These are phyloP conservation scores for Colletotrichum tofieldiae DNA, from an alignment of 2,329 filamentous ascomycete genomes.

Conservation along the genomic window DNA sequence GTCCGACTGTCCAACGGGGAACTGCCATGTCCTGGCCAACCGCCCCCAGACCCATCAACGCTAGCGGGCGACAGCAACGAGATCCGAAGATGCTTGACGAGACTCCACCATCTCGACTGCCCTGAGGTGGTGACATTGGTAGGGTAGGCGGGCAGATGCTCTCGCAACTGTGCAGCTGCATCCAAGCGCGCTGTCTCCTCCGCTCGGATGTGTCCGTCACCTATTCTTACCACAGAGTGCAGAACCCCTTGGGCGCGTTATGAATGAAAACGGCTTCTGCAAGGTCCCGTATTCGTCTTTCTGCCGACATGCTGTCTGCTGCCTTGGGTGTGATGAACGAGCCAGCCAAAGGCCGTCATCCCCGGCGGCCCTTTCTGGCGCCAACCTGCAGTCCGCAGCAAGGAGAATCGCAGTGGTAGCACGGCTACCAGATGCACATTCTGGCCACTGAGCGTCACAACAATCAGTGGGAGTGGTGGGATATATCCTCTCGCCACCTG, in stretches of 20 bases:
- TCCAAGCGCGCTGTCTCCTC: slow-evolving; percentile 33
- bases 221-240: not conserved
- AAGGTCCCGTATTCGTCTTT: slow-evolving; percentile 27
- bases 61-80: not conserved
- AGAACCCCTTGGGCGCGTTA: slow-evolving; percentile 3
- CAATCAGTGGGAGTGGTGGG: too few relatives aligned
- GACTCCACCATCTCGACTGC: not conserved
- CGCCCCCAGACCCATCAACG: slow-evolving; percentile 9
- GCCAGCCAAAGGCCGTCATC: slow-evolving; percentile 8
- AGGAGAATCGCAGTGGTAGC: not conserved
- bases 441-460: too few relatives aligned
- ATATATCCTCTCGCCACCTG: too few relatives aligned
- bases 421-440: not conserved
- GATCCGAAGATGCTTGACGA: not conserved
- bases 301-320: not conserved
- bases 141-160: not conserved
- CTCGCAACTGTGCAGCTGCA: slow-evolving; percentile 8
- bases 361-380: not conserved
- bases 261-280: slow-evolving; percentile 27
- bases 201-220: slow-evolving; percentile 33
- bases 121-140: not conserved
- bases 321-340: not conserved
- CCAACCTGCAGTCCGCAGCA: not conserved
- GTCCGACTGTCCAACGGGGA: not conserved
- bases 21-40: slow-evolving; percentile 13